Conservation (phyloP, 179 eudicot genomes). For the Nepenthes alata region DNA sequence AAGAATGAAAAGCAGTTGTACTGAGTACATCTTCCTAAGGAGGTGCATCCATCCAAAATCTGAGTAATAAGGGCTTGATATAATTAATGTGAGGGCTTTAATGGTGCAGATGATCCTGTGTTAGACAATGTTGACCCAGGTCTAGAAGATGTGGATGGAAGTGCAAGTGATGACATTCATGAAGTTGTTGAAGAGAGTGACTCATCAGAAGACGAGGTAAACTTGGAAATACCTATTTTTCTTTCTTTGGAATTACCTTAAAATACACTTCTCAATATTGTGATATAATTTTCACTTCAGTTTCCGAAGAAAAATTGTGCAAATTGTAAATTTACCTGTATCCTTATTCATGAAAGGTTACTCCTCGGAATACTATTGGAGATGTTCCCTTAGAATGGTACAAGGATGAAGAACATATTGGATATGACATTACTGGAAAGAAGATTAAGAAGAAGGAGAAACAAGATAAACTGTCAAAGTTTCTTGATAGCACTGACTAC, state of each 20-base stretch:
- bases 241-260: background rate
- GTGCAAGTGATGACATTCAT: conserved; percentile 27
- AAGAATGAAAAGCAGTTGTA: no score
- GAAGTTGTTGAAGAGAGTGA: conserved; percentile 78
- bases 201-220: conserved; percentile 97
- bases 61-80: background rate
- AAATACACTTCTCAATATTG: background rate
- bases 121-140: conserved; percentile 12
- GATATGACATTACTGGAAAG: conserved; percentile 74
- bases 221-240: conserved; percentile 1
- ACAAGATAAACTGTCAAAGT: conserved; percentile 48
- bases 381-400: conserved; percentile 89
- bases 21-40: no score
- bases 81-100: conserved; percentile 4
- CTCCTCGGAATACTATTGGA: conserved; percentile 86
- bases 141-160: conserved; percentile 10
- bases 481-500: conserved; percentile 64
- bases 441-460: conserved; percentile 84
- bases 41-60: background rate
- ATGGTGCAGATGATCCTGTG: conserved; percentile 17
- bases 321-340: background rate
- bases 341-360: conserved; percentile 36
- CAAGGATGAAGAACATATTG: conserved; percentile 90
- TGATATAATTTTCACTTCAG: background rate
- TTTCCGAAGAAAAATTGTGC: background rate